Evolutionary conservation across 768 basidiomycete species (phyloP).

Genomic region (Mycena kentingensis): DNA sequence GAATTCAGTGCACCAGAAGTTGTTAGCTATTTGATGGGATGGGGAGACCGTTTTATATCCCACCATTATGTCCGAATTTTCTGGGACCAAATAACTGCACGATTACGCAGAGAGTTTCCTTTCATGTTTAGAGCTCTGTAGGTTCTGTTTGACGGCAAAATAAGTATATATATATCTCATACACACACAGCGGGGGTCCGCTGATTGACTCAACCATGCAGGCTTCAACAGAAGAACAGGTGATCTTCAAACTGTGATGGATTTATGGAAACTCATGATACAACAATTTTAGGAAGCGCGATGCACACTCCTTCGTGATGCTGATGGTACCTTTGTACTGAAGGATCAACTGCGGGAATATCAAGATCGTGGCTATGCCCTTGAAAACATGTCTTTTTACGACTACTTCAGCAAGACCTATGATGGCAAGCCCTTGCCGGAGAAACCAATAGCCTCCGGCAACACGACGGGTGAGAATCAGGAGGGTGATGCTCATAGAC

Average conservation of each 20-base stretch:
- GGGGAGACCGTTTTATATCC: slow-evolving; percentile 40
- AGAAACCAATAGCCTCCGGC: background rate
- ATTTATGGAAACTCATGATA: background rate
- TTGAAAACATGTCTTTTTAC: slow-evolving; percentile 3
- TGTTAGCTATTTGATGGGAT: slow-evolving; percentile 44
- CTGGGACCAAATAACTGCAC: slow-evolving; percentile 28
- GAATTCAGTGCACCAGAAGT: slow-evolving; percentile 43
- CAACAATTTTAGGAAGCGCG: background rate
- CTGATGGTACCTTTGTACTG: background rate
- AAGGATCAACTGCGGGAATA: slow-evolving; percentile 23
- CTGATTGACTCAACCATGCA: background rate
- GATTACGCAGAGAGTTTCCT: slow-evolving; percentile 20
- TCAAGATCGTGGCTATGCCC: slow-evolving; percentile 14
- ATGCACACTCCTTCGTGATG: background rate
- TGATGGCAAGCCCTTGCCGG: slow-evolving; percentile 8
- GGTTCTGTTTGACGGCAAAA: background rate
- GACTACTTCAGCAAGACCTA: slow-evolving; percentile 3
- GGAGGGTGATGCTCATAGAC: slow-evolving; percentile 11
- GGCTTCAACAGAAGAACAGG: no score
- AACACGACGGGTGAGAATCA: slow-evolving; percentile 8
- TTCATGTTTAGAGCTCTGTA: background rate
- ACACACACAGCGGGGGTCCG: no score
- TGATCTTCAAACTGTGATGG: no score
- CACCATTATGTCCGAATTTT: slow-evolving; percentile 39
- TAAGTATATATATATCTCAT: no score